Evolutionary conservation across 257 asterid genomes (phyloP), one percentile per base, ranked within the genome.

Genomic region (Solanum corneliomulleri): DNA sequence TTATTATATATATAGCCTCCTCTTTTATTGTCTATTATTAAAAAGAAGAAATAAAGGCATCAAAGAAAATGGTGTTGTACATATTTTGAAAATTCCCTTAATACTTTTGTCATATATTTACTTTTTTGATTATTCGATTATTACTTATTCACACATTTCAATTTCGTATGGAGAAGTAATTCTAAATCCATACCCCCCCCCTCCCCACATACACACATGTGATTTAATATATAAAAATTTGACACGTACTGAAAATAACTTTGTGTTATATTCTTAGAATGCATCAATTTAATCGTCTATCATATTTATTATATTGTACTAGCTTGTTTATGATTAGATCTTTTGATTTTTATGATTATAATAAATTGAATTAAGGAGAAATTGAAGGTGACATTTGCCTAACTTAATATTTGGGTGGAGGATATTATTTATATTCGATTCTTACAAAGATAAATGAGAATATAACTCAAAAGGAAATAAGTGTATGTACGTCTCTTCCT

Each of bases 401-500:
- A 89, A 89, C 89, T 77, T 68, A 42, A 76, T 78, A 78, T 81
- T 64, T 86, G 44, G 85, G 62, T 37, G 77, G 83, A 85, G 85
- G 71, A 82, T 62, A 37, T 15, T 70, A 52, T 42, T 21, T 87
- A 81, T 82, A 87, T 85, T 69, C 25, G 4, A 81, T 35, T 71
- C 62, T 52, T 82, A n/a, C 21, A 14, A 6, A 58, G 84, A 84
- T 47, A 25, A 84, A 84, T 74, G 64, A 88, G 86, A 84, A 62
- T 86, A 60, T 85, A 62, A 33, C 85, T 35, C 81, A 85, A 64
- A 64, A 49, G 49, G 85, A 87, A 74, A 89, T 87, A 91, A 33
- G 68, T 80, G 85, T 29, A 9, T 20, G 85, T 80, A 80, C 93
- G 96, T 89, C 93, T 92, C 93, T 88, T 87, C 92, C 87, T 80